These are phyloP conservation scores for Capsella rubella DNA, from an alignment of 441 rosid species.

Conservation along the genomic window DNA sequence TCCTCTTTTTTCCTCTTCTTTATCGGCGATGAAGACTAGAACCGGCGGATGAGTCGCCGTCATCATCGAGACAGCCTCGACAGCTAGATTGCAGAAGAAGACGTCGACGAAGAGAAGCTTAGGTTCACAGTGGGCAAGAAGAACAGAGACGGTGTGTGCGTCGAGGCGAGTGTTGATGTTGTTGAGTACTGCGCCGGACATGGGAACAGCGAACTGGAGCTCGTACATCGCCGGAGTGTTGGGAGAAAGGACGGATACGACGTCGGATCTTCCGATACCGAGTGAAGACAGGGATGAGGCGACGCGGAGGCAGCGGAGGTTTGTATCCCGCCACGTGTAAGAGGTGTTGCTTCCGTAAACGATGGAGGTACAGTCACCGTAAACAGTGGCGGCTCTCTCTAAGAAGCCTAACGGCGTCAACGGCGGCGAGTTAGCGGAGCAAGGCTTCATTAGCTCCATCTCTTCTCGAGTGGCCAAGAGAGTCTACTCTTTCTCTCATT, in stretches of 20 bases:
- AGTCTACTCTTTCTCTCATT: too few relatives aligned
- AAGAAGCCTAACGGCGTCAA: slow-evolving; percentile 68
- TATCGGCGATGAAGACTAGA: slow-evolving; percentile 50
- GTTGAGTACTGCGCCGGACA: slow-evolving; percentile 75
- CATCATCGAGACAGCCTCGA: slow-evolving; percentile 51
- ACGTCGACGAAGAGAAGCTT: slow-evolving; percentile 58
- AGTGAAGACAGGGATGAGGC: slow-evolving; percentile 65
- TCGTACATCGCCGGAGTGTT: slow-evolving; percentile 84
- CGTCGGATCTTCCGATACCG: slow-evolving; percentile 57
- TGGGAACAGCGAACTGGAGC: slow-evolving; percentile 85
- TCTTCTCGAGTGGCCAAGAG: neutral
- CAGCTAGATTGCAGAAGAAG: slow-evolving; percentile 48
- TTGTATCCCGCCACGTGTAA: slow-evolving; percentile 76
- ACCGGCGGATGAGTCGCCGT: slow-evolving; percentile 46
- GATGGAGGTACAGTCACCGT: slow-evolving; percentile 73
- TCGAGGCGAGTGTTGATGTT: slow-evolving; percentile 68
- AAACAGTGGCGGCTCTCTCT: slow-evolving; percentile 76
- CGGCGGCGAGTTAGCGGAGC: slow-evolving; percentile 62
- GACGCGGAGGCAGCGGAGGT: slow-evolving; percentile 67
- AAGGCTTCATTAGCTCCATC: slow-evolving; percentile 68
- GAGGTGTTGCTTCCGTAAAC: slow-evolving; percentile 54
- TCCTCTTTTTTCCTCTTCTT: slow-evolving; percentile 37
- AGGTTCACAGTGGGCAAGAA: slow-evolving; percentile 55
- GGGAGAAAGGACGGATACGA: slow-evolving; percentile 75
- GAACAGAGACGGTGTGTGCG: slow-evolving; percentile 53